Conservation (phyloP, 176 grass and related monocot species). For the Ensete glaucum region DNA sequence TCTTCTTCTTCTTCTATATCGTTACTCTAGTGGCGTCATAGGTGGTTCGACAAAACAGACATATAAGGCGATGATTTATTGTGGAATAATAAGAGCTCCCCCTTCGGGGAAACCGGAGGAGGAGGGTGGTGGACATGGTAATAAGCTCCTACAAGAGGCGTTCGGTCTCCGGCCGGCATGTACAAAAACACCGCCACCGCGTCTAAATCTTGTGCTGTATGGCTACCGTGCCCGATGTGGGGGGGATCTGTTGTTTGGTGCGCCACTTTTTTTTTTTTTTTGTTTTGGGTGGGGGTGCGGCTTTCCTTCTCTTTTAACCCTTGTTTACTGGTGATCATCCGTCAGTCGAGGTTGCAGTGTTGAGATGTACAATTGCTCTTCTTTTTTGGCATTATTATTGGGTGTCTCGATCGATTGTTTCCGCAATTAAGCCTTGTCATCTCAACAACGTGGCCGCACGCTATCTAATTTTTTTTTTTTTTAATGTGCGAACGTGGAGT, state of each 20-base stretch:
- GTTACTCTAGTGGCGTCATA: constrained; percentile 27
- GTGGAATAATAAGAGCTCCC: constrained; percentile 13
- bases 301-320: not conserved
- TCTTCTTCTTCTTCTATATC: constrained; percentile 30
- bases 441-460: too few relatives aligned
- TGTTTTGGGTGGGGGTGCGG: not conserved
- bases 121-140: not conserved
- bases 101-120: constrained; percentile 1
- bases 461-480: too few relatives aligned
- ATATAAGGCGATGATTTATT: constrained; percentile 4
- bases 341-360: not conserved
- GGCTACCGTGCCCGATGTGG: too few relatives aligned
- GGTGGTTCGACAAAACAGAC: not conserved
- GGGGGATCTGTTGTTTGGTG: not conserved
- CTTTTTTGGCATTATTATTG: not conserved
- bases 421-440: too few relatives aligned
- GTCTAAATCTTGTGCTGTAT: too few relatives aligned
- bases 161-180: not conserved
- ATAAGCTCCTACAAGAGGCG: not conserved
- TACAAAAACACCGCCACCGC: not conserved
- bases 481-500: too few relatives aligned
- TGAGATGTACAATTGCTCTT: not conserved
- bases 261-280: not conserved
- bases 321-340: too few relatives aligned
- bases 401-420: too few relatives aligned